Evolutionary conservation across 1,139 yeast species (phyloP), one percentile per base, ranked within the genome.

Genomic region (Scheffersomyces stambukii): DNA sequence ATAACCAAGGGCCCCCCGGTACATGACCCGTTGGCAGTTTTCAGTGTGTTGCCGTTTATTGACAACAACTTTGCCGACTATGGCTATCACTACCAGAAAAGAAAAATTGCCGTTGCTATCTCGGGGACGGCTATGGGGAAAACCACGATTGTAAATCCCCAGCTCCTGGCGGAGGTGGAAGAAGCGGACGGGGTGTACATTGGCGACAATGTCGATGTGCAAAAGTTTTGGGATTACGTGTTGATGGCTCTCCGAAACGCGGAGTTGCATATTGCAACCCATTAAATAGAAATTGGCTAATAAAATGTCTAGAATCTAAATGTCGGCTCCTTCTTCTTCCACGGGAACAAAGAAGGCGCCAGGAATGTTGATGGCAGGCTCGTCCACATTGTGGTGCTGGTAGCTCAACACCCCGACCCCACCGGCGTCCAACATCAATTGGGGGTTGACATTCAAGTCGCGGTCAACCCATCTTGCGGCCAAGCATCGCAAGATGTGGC

Each of bases 331-430:
- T 36, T 57, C 55, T 38, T 60, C 66, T 29, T 74, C 80, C 9
- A 75, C 76, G 6, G 91, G 89, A 9, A 81, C 79, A 8, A 68
- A 66, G 45, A 85, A 86, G 0, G 95, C 91, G 31, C 89, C 89
- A 3, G 86, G 84, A 35, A 89, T 67, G 31, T 69, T 75, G 36
- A 89, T 56, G 0, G 96, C 95, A 3, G 96, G 96, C 57, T 89
- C 96, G 22, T 80, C 70, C 36, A 84, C 70, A 51, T 72, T 79
- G 50, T 81, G 77, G 52, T 89, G 97, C 47, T 85, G 94, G 54
- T 89, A 89, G 45, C 93, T 79, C 51, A 89, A 66, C 3, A 86
- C 95, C 33, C 96, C 96, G 19, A 86, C 86, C 27, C 96, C 96
- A 42, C 96, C 96, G 16, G 97, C 95, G 52, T 89, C 96, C 45